Evolutionary conservation across 257 asterid species (phyloP), one percentile per base, ranked within the genome.

Genomic region (Solanum okadae): DNA sequence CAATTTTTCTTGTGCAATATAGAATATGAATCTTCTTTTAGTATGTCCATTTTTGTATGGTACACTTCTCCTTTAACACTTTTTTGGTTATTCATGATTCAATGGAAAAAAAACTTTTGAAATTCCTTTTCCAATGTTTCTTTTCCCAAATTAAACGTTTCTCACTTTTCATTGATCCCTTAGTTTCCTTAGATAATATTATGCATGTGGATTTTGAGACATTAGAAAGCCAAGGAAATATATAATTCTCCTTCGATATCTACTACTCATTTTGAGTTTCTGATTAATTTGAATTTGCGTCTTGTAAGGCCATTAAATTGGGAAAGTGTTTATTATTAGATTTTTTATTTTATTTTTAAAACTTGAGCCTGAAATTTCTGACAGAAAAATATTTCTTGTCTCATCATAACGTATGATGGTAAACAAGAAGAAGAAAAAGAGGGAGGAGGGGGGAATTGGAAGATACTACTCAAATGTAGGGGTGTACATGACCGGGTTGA

Each of bases 311-410:
- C 70, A 61, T 61, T 61, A 22, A 56, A 6, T 56, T 22, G n/a
- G 67, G 10, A 0, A 63, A 63, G 0, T 0, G 31, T 2, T 61
- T 23, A 5, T 2, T 61, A 5, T 65, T 4, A 65, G 16, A n/a
- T 65, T 10, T 61, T 10, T n/a, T 2, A 22, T 1, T 63, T n/a
- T 23, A 63, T 10, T 63, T 5, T 63, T 8, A 65, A 65, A 27
- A 65, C 0, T 65, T 11, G 18, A 65, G 0, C 3, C 29, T 10
- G 3, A 20, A 20, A 20, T 6, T 56, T 56, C 2, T 56, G 1
- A 23, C 1, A 13, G 0, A 67, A 1, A 2, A 2, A 0, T 67
- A 0, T 4, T 14, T 70, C 0, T 31, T 12, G 1, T 31, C 6
- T 20, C 13, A 14, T 6, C 78, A 2, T 71, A 71, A 16, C 7